Percentiles rank a stretch among this genome's conserved stretches.
phyloP scores from a whole-genome alignment of 1,139 yeast genomes.

The Ashbya aceris region DNA sequence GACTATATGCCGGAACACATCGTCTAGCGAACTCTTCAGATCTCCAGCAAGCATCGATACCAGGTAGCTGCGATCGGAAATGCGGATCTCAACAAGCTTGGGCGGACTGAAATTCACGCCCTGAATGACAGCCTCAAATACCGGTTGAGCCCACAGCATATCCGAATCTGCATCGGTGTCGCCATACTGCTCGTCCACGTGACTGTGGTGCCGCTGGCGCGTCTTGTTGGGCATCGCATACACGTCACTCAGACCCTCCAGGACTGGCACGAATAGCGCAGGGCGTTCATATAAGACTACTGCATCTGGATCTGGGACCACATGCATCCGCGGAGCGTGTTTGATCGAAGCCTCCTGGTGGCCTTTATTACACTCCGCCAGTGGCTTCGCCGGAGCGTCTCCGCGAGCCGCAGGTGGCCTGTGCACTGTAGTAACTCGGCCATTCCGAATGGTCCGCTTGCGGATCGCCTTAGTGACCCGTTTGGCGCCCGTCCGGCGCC shows the following conservation, averaged over 20 bases:
- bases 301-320: not conserved
- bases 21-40: slow-evolving; percentile 7
- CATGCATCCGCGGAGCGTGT: no score
- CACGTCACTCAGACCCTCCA: slow-evolving; percentile 18
- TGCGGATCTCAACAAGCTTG: slow-evolving; percentile 11
- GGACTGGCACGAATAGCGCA: slow-evolving; percentile 19
- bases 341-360: no score
- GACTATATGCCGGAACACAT: slow-evolving; percentile 18
- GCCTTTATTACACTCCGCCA: no score
- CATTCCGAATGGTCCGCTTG: no score
- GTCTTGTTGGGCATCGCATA: slow-evolving; percentile 8
- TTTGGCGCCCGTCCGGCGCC: no score
- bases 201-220: not conserved
- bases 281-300: slow-evolving; percentile 9
- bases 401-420: no score
- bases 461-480: no score
- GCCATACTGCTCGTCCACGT: not conserved
- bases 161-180: not conserved
- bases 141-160: not conserved
- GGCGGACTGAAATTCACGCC: slow-evolving; percentile 12
- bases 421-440: no score
- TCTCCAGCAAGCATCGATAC: slow-evolving; percentile 18
- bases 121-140: slow-evolving; percentile 11
- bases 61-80: slow-evolving; percentile 12
- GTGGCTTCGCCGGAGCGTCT: no score